Conservation (phyloP, 352 stramenopile genomes). For the Globisporangium cylindrosporum region DNA sequence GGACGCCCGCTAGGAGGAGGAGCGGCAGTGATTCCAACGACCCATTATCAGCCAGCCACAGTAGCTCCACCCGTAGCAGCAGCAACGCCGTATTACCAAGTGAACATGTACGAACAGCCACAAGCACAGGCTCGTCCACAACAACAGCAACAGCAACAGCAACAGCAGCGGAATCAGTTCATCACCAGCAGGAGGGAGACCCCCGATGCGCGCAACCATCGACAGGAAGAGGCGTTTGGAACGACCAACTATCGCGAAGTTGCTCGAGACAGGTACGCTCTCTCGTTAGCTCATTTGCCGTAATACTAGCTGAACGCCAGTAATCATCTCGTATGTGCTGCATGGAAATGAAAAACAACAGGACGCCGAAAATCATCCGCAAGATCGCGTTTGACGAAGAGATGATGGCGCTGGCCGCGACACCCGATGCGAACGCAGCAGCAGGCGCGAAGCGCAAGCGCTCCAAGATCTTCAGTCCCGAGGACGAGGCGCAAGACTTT, state of each 20-base stretch:
- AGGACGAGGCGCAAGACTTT: slow-evolving; percentile 26
- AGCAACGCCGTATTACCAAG: slow-evolving; percentile 5
- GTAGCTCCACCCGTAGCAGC: not conserved
- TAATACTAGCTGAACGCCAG: not conserved
- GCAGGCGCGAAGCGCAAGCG: slow-evolving; percentile 32
- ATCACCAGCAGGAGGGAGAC: slow-evolving; percentile 8
- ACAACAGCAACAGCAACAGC: not conserved
- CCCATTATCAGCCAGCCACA: slow-evolving; percentile 5
- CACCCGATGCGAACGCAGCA: slow-evolving; percentile 7
- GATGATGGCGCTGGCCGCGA: slow-evolving; percentile 36
- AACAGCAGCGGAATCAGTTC: slow-evolving; percentile 11
- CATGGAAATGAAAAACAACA: not conserved
- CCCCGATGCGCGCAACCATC: not conserved
- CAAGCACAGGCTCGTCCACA: not conserved
- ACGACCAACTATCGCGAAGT: slow-evolving; percentile 15
- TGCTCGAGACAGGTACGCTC: slow-evolving; percentile 4
- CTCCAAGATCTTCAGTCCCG: slow-evolving; percentile 27
- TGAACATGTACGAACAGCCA: slow-evolving; percentile 12
- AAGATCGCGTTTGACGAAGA: slow-evolving; percentile 44
- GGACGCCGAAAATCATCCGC: slow-evolving; percentile 33
- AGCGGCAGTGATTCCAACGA: not conserved
- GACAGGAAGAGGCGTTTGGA: not conserved
- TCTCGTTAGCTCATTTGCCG: not conserved
- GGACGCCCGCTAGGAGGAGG: slow-evolving; percentile 7
- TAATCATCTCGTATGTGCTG: not conserved